Percentiles rank a stretch among this genome's conserved stretches.
phyloP scores from a whole-genome alignment of 2,329 filamentous ascomycete genomes.

The Penicillium corylophilum region DNA sequence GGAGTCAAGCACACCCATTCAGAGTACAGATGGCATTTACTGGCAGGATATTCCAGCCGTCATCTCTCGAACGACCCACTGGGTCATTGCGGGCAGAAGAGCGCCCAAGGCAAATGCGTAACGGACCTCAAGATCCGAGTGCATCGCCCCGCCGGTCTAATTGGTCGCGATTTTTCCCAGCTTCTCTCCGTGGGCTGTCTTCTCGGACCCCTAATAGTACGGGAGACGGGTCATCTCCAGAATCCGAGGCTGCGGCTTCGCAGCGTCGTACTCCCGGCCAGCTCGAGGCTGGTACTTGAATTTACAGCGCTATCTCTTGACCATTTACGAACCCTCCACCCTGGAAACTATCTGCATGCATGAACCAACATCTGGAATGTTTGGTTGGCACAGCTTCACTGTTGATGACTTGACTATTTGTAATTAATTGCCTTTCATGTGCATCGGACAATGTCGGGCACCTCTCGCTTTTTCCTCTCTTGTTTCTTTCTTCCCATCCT shows the following conservation, averaged over 20 bases:
- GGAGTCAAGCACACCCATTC: slow-evolving; percentile 32
- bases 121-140: background rate
- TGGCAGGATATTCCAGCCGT: slow-evolving; percentile 35
- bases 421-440: slow-evolving; percentile 16
- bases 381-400: slow-evolving; percentile 12
- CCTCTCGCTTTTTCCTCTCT: background rate
- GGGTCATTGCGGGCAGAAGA: slow-evolving; percentile 14
- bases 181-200: slow-evolving; percentile 12
- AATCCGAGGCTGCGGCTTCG: background rate
- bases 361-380: slow-evolving; percentile 27
- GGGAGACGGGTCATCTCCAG: background rate
- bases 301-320: background rate
- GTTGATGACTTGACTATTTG: slow-evolving; percentile 22
- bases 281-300: slow-evolving; percentile 21
- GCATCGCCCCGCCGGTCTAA: slow-evolving; percentile 1
- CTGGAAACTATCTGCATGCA: slow-evolving; percentile 5
- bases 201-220: background rate
- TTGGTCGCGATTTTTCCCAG: slow-evolving; percentile 20
- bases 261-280: slow-evolving; percentile 21
- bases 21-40: slow-evolving; percentile 37
- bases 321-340: background rate
- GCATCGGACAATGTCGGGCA: background rate
- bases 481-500: background rate
- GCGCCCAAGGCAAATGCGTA: background rate
- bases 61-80: slow-evolving; percentile 27